Evolutionary conservation across 1,139 yeast species (phyloP).

Genomic region (Sugiyamaella xylanicola): DNA sequence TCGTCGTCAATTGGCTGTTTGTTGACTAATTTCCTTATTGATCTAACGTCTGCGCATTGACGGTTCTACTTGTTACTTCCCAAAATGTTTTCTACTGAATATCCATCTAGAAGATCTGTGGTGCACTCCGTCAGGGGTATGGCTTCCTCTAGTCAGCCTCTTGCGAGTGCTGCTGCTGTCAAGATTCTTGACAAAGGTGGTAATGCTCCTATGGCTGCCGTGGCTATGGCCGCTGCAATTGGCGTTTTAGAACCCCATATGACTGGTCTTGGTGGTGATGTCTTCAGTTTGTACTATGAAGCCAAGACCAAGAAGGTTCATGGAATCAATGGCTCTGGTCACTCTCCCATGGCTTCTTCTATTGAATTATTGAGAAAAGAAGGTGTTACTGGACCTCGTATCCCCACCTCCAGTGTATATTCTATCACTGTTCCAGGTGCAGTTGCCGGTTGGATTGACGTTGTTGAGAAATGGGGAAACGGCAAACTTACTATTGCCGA

Average conservation of each 20-base stretch:
- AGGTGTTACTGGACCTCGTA: slow-evolving; percentile 46
- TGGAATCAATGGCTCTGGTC: slow-evolving; percentile 79
- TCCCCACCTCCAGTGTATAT: slow-evolving; percentile 55
- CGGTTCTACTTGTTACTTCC: neutral
- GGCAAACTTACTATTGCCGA: slow-evolving; percentile 63
- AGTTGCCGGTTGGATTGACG: slow-evolving; percentile 75
- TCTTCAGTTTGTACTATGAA: slow-evolving; percentile 66
- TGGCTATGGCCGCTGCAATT: slow-evolving; percentile 76
- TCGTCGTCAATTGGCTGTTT: no score
- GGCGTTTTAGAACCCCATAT: slow-evolving; percentile 74
- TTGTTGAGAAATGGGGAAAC: slow-evolving; percentile 70
- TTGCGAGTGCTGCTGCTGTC: slow-evolving; percentile 76
- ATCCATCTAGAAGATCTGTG: slow-evolving; percentile 65
- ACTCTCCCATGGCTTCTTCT: slow-evolving; percentile 57
- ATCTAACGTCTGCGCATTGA: no score
- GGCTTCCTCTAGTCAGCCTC: slow-evolving; percentile 74
- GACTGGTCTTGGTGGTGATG: slow-evolving; percentile 85
- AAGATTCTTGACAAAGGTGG: slow-evolving; percentile 70
- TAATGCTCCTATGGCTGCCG: slow-evolving; percentile 76
- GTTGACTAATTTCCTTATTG: no score
- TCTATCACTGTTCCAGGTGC: slow-evolving; percentile 77
- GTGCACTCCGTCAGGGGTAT: slow-evolving; percentile 77
- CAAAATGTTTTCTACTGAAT: slow-evolving; percentile 20
- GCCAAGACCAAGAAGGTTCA: slow-evolving; percentile 52
- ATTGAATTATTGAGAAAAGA: slow-evolving; percentile 53